Percentiles rank a stretch among this genome's conserved stretches.
These are phyloP conservation scores for Glycine tomentella DNA, from an alignment of 306 rosid genomes.

Conservation along the genomic window DNA sequence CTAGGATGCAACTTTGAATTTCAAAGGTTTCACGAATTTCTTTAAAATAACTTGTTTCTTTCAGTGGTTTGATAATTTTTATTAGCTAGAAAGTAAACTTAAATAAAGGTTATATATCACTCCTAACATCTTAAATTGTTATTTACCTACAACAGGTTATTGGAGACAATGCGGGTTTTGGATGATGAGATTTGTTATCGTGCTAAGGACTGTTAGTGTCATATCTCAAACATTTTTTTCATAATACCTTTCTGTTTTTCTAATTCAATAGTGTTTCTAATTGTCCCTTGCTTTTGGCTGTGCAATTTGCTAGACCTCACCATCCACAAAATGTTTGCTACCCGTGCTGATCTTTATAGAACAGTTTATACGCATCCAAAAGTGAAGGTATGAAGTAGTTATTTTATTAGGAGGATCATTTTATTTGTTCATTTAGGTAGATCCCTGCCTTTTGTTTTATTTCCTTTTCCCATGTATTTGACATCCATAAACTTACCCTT, in stretches of 20 bases:
- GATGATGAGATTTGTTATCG: slow-evolving; percentile 93
- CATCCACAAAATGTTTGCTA: slow-evolving; percentile 86
- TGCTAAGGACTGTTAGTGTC: slow-evolving; percentile 83
- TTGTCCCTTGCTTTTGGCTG: slow-evolving; percentile 44
- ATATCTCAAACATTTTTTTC: slow-evolving; percentile 33
- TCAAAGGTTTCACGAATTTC: slow-evolving; percentile 64
- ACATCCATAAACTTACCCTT: neutral
- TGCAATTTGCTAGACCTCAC: slow-evolving; percentile 70
- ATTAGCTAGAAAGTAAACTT: slow-evolving; percentile 34
- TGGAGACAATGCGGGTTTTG: slow-evolving; percentile 92
- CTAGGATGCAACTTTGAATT: slow-evolving; percentile 88
- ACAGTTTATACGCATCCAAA: slow-evolving; percentile 91
- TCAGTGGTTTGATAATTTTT: slow-evolving; percentile 5
- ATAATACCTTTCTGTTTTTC: slow-evolving; percentile 32
- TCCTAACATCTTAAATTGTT: slow-evolving; percentile 35
- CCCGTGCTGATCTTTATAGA: slow-evolving; percentile 94
- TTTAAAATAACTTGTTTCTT: slow-evolving; percentile 32
- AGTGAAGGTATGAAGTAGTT: slow-evolving; percentile 72
- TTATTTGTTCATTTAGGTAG: slow-evolving; percentile 31
- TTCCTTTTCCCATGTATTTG: neutral
- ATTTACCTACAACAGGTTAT: slow-evolving; percentile 69
- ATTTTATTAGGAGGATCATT: slow-evolving; percentile 21
- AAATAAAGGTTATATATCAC: slow-evolving; percentile 33
- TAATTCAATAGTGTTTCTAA: slow-evolving; percentile 36
- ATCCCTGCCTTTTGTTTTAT: slow-evolving; percentile 11